Evolutionary conservation across 805 yeast genomes (phyloP), one percentile per base, ranked within the genome.

Genomic region (Scheffersomyces amazonensis): DNA sequence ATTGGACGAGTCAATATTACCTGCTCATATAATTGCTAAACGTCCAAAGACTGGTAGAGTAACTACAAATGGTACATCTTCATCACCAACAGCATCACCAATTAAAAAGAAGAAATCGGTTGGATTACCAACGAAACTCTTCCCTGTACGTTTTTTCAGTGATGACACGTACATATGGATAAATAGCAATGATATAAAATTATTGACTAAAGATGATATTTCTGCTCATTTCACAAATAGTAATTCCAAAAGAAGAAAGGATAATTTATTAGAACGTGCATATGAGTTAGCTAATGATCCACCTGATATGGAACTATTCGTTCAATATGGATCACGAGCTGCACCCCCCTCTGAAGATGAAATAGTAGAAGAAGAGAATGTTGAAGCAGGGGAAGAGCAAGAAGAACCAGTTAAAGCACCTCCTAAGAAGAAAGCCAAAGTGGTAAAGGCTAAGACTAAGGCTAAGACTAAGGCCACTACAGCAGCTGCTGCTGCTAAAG

Each of bases 151-250:
- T 41, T 83, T 84, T 55, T 79, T 83, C 54, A 76, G 77, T 49
- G 91, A 84, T 54, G 85, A 80, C 52, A 81, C 83, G 12, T 83
- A 80, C 51, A 78, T 78, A 49, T 83, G 90, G 90, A 78, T 79
- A 28, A 64, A 72, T 19, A 49, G 58, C 4, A 54, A 62, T 22
- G 89, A 83, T 43, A 51, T 84, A 25, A 71, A 75, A 44, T 50
- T 58, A 2, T 63, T 84, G 37, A 46, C 64, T 2, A 45, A 43
- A 2, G 76, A 68, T 2, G 62, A 54, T 5, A 78, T 81, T 32
- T 59, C 64, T 27, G 52, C 50, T 13, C 70, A 62, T 45, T 54
- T 76, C 39, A 39, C 40, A 15, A 41, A 34, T 1, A 42, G 44
- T 8, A 46, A 47, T 9, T 46, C 44, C 22, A 58, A 58, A 33